Conservation (phyloP, 352 stramenopile genomes). For the Globisporangium ultimum region DNA sequence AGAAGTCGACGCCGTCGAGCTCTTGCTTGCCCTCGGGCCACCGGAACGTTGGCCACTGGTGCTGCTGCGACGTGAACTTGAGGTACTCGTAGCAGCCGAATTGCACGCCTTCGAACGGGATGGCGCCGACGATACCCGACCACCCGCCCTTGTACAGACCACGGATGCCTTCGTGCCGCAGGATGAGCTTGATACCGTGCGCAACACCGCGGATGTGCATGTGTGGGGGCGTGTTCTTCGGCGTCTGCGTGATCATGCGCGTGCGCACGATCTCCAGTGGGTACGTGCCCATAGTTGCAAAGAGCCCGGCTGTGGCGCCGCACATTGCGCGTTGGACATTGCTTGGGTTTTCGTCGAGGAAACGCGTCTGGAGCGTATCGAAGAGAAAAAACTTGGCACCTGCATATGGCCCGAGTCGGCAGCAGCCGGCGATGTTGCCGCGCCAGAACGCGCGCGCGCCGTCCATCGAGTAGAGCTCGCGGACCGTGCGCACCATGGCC, state of each 20-base stretch:
- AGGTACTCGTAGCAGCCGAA: conserved; percentile 84
- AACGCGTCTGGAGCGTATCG: conserved; percentile 56
- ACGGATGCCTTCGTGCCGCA: conserved; percentile 54
- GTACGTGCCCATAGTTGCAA: conserved; percentile 76
- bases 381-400: conserved; percentile 83
- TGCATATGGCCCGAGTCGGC: conserved; percentile 69
- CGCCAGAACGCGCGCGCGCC: conserved; percentile 76
- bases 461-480: conserved; percentile 60
- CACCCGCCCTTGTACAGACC: conserved; percentile 71
- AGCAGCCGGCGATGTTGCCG: conserved; percentile 74
- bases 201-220: conserved; percentile 52
- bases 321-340: conserved; percentile 54
- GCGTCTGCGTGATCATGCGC: conserved; percentile 70
- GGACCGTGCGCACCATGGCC: conserved; percentile 38
- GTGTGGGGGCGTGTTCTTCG: conserved; percentile 21
- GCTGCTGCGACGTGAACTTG: conserved; percentile 41
- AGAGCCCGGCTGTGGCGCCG: conserved; percentile 53
- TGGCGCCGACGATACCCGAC: conserved; percentile 62
- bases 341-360: conserved; percentile 31
- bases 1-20: conserved; percentile 72
- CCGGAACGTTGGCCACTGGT: conserved; percentile 56
- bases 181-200: conserved; percentile 58
- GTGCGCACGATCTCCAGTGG: conserved; percentile 81
- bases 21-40: conserved; percentile 65
- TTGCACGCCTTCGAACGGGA: conserved; percentile 81